Evolutionary conservation across 1,284 basidiomycete genomes (phyloP), one percentile per base, ranked within the genome.

Genomic region (Puccinia horiana): DNA sequence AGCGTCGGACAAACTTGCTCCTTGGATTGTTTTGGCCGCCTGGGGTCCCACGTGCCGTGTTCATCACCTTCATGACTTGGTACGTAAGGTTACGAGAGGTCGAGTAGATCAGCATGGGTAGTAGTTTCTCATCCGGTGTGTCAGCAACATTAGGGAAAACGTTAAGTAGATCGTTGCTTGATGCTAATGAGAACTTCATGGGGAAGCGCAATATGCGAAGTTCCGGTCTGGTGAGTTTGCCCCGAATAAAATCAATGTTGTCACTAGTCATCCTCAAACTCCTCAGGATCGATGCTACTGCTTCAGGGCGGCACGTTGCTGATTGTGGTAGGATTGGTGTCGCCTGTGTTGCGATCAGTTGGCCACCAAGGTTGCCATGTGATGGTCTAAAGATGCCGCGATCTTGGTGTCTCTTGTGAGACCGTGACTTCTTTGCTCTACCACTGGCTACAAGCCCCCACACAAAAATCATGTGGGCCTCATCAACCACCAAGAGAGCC

Each of bases 401-500:
- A 29, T 73, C 70, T 32, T 44, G 8, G 2, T 18, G 16, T 32
- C 29, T 47, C 18, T 29, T 29, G 20, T 73, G 70, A 44, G 40
- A 29, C 1, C n/a, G 49, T 5, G 49, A 44, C 5, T n/a, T 42
- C 49, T 47, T 73, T 20, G 37, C 70, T 49, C 49, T 42, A 1
- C 70, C 40, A 49, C 70, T 73, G 1, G 37, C 70, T n/a, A n/a
- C n/a, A n/a, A n/a, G n/a, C n/a, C n/a, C n/a, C n/a, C n/a, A n/a
- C n/a, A n/a, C n/a, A n/a, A 42, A 73, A 37, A 44, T 35, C 65
- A 44, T 69, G 9, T 69, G 67, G 4, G 70, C 70, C 44, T 73
- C 70, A 47, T 73, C 70, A 49, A 49, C 35, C 14, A 73, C 44
- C 16, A 47, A 47, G 14, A 73, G 32, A 26, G 44, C 44, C 8